A percentile compares a stretch with the other conserved stretches of the same genome.
phyloP scores from a whole-genome alignment of 345 rosid species.

The Salix brachista region DNA sequence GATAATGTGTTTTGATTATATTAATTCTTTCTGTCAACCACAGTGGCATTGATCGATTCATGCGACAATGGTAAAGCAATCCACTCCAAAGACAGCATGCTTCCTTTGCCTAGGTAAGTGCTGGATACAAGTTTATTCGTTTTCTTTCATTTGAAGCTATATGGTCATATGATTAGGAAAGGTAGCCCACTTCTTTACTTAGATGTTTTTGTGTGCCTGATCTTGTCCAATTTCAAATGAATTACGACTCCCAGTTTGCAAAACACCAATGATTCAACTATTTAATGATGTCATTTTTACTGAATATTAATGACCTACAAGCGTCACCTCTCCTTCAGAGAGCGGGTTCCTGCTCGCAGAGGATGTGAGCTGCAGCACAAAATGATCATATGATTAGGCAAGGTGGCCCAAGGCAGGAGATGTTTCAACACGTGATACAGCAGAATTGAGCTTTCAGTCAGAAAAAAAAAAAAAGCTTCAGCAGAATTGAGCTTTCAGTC shows the following conservation, averaged over 20 bases:
- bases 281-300: background rate
- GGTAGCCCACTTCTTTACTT: background rate
- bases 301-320: conserved; percentile 1
- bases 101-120: conserved; percentile 83
- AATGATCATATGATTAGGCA: conserved; percentile 8
- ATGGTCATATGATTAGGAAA: background rate
- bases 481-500: background rate
- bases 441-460: background rate
- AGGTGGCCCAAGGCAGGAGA: background rate
- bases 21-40: conserved; percentile 13
- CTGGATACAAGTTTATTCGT: background rate
- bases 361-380: conserved; percentile 19
- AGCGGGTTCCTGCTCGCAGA: conserved; percentile 66
- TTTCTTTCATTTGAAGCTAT: background rate
- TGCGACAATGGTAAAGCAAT: conserved; percentile 78
- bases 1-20: background rate
- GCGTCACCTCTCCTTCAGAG: conserved; percentile 40
- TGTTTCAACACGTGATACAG: background rate
- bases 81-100: conserved; percentile 91
- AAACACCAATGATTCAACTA: background rate
- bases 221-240: background rate
- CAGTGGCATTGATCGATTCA: conserved; percentile 97
- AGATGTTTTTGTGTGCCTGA: background rate
- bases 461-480: background rate
- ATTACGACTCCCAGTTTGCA: background rate